Percentiles rank a stretch among this genome's conserved stretches.
Evolutionary conservation across 176 grass and related monocot genomes (phyloP).

Genomic region (Juncus effusus): DNA sequence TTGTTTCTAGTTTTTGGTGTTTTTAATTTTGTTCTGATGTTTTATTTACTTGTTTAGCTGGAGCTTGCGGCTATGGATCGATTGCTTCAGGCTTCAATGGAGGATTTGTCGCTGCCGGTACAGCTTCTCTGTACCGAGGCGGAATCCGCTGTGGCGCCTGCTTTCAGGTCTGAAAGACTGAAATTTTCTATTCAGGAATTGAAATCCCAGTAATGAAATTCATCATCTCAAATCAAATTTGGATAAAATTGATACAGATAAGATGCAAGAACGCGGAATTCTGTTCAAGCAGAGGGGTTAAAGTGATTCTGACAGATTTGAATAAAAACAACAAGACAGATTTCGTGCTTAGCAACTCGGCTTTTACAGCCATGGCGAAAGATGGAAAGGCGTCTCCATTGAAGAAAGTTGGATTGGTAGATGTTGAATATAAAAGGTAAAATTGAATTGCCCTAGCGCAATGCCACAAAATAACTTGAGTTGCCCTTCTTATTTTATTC

Average conservation of each 20-base stretch:
- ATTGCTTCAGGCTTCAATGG: conserved; percentile 45
- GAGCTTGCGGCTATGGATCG: conserved; percentile 75
- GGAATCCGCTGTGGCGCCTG: conserved; percentile 83
- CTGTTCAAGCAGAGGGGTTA: conserved; percentile 42
- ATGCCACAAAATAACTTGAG: conserved; percentile 16
- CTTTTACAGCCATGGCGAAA: conserved; percentile 65
- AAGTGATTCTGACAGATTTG: conserved; percentile 59
- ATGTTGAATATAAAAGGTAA: conserved; percentile 88
- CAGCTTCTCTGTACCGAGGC: conserved; percentile 42
- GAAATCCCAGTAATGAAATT: not conserved
- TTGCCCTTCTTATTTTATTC: conserved; percentile 6
- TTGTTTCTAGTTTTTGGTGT: not conserved
- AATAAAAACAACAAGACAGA: conserved; percentile 58
- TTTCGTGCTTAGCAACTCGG: conserved; percentile 49
- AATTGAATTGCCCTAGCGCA: not conserved
- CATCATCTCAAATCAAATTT: not conserved
- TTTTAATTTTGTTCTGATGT: not conserved
- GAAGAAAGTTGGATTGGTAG: conserved; percentile 31
- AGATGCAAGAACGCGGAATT: conserved; percentile 61
- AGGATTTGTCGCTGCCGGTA: conserved; percentile 43
- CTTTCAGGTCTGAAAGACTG: conserved; percentile 49
- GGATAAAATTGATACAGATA: conserved; percentile 35
- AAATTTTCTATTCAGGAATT: not conserved
- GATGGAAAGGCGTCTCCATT: conserved; percentile 44
- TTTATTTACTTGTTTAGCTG: conserved; percentile 29